Base-by-base conservation (phyloP, 176 grass and related monocot genomes). In the Bromus sterilis region DNA sequence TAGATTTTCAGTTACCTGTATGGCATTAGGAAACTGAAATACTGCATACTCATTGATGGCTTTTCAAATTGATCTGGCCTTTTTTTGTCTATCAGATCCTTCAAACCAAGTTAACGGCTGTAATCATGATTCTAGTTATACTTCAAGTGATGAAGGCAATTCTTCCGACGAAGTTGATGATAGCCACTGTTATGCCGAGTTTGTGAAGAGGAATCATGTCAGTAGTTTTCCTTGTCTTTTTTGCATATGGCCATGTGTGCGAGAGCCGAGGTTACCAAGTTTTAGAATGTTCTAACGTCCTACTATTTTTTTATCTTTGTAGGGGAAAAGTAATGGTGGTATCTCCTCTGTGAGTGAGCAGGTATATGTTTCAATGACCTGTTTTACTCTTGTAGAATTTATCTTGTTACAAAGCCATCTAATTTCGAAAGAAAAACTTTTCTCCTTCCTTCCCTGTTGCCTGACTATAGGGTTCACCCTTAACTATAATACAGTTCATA, bases 21-120 rank as follows among this genome's bases (percentile, higher is more conserved):
- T 75, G 30, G 14, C 65, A 89, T 74, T 72, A 65, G 28, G 15
- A 80, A 85, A 76, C 74, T 74, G 78, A 83, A 86, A 59, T 74
- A 68, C 42, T 82, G 40, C 20, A 48, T 31, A 76, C 46, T 82
- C 25, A 16, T 80, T 71, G 29, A 83, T 78, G 23, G 4, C 25
- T 51, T 77, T 71, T 77, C 57, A 44, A 40, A 83, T 84, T 87
- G 58, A 85, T 78, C 66, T 49, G 66, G 79, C 76, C 75, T 83
- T 90, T 48, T 13, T 64, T 63, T 51, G 11, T 21, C 76, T 87
- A 88, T 71, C 89, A 99, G 97, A 95, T 88, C 40, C 75, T 86
- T 82, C 32, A 35, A 90, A 88, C 39, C 93, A 91, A 71, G 85
- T 83, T 88, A 99, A 99, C 90, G 93, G 97, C 16, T 83, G 63